Percentiles rank a stretch among this genome's conserved stretches.
phyloP scores from a whole-genome alignment of 2,329 filamentous ascomycete genomes.

The Magnaporthiopsis poae region DNA sequence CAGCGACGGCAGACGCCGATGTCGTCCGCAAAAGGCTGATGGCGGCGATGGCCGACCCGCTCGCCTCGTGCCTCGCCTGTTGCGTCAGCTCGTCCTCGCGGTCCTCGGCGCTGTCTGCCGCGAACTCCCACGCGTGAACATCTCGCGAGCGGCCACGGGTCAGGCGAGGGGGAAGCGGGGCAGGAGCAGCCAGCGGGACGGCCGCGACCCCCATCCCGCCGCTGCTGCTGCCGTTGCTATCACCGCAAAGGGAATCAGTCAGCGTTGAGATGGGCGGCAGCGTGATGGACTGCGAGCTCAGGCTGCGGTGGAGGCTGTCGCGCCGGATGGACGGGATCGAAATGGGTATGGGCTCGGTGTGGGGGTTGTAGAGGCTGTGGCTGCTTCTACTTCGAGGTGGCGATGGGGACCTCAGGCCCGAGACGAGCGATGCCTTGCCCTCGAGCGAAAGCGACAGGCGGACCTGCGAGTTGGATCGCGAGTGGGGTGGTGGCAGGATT shows the following conservation, averaged over 20 bases:
- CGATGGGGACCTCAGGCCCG: slow-evolving; percentile 51
- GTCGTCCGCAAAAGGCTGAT: slow-evolving; percentile 72
- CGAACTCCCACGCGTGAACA: slow-evolving; percentile 83
- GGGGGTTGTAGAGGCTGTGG: slow-evolving; percentile 19
- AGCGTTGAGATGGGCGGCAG: slow-evolving; percentile 47
- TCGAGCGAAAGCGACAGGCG: slow-evolving; percentile 77
- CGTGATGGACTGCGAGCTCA: slow-evolving; percentile 53
- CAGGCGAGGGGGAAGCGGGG: slow-evolving; percentile 33
- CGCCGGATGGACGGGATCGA: slow-evolving; percentile 38
- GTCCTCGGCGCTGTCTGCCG: slow-evolving; percentile 72
- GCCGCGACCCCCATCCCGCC: neutral
- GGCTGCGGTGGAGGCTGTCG: slow-evolving; percentile 56
- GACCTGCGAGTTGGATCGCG: slow-evolving; percentile 42
- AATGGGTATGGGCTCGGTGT: slow-evolving; percentile 4
- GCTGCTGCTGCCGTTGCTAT: neutral
- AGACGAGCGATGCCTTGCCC: slow-evolving; percentile 79
- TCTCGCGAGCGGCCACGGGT: slow-evolving; percentile 70
- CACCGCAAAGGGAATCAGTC: slow-evolving; percentile 28
- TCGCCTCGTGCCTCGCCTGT: slow-evolving; percentile 67
- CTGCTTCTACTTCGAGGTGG: slow-evolving; percentile 44
- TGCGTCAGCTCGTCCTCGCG: slow-evolving; percentile 59
- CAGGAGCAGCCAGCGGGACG: neutral
- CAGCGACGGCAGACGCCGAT: slow-evolving; percentile 34
- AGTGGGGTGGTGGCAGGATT: slow-evolving; percentile 26
- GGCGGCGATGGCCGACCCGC: slow-evolving; percentile 68